These are phyloP conservation scores for Colletotrichum camelliae DNA, from an alignment of 2,329 filamentous ascomycete genomes.

Conservation along the genomic window DNA sequence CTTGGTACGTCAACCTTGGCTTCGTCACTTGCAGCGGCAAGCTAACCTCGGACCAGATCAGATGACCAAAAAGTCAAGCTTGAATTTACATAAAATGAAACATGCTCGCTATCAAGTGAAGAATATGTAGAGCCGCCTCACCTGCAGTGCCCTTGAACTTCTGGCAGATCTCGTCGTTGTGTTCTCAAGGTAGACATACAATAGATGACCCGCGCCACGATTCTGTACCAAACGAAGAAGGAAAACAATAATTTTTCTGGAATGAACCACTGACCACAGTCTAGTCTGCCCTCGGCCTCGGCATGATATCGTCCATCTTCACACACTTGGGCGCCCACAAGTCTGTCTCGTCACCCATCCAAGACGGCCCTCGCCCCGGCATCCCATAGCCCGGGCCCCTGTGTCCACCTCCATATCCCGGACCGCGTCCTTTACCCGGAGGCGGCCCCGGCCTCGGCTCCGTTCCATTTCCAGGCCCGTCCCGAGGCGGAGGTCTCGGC, in stretches of 20 bases:
- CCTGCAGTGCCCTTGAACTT: not conserved
- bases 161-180: not conserved
- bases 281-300: not conserved
- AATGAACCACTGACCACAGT: not conserved
- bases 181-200: not conserved
- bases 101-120: not conserved
- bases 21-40: not conserved
- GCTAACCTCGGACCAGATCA: slow-evolving; percentile 4
- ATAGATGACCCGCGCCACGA: not conserved
- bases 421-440: not conserved
- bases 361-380: slow-evolving; percentile 10
- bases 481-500: slow-evolving; percentile 12
- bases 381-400: not conserved
- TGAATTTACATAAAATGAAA: not conserved
- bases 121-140: not conserved
- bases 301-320: slow-evolving; percentile 24
- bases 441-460: slow-evolving; percentile 3
- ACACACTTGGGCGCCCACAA: slow-evolving; percentile 33
- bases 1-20: not conserved
- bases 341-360: slow-evolving; percentile 24
- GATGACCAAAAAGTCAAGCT: not conserved
- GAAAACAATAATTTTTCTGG: not conserved
- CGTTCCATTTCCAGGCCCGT: slow-evolving; percentile 4
- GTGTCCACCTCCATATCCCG: not conserved
- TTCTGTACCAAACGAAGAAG: not conserved